Evolutionary conservation across 331 rosid genomes (phyloP).

Genomic region (Malus hybrid): DNA sequence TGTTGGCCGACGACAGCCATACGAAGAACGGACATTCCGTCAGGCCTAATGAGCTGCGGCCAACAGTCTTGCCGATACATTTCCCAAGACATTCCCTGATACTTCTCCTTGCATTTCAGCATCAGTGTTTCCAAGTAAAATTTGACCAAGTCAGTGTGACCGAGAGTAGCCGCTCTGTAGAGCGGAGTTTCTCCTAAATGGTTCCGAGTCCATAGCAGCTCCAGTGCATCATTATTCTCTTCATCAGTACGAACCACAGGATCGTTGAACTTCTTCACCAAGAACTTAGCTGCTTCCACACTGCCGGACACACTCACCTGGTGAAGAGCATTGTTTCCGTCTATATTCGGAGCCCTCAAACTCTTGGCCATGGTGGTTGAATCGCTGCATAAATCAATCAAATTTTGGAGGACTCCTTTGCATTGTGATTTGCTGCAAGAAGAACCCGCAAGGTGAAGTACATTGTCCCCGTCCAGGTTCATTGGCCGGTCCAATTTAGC

Average conservation of each 20-base stretch:
- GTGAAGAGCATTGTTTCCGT: not conserved
- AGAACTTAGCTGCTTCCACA: not conserved
- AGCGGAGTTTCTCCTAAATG: not conserved
- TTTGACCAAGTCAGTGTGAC: not conserved
- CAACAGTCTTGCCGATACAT: too few species aligned
- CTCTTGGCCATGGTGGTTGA: too few species aligned
- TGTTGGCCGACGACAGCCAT: not conserved
- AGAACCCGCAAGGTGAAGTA: too few species aligned
- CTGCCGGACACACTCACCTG: not conserved
- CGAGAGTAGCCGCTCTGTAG: slow-evolving; percentile 1
- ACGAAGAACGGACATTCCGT: not conserved
- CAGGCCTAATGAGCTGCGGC: not conserved
- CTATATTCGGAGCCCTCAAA: too few species aligned
- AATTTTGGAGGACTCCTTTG: accelerated
- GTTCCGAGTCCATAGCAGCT: not conserved
- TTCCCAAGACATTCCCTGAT: too few species aligned
- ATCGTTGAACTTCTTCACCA: not conserved
- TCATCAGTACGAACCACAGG: too few species aligned
- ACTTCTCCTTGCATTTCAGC: too few species aligned
- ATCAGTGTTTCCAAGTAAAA: not conserved
- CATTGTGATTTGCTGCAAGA: too few species aligned
- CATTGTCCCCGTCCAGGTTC: too few species aligned
- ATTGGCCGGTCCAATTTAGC: too few species aligned
- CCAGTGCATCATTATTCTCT: too few species aligned
- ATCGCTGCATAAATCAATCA: too few species aligned